A percentile compares a stretch with the other conserved stretches of the same genome.
phyloP scores from a whole-genome alignment of 2,329 filamentous ascomycete species.

The Elsinoe necatrix region DNA sequence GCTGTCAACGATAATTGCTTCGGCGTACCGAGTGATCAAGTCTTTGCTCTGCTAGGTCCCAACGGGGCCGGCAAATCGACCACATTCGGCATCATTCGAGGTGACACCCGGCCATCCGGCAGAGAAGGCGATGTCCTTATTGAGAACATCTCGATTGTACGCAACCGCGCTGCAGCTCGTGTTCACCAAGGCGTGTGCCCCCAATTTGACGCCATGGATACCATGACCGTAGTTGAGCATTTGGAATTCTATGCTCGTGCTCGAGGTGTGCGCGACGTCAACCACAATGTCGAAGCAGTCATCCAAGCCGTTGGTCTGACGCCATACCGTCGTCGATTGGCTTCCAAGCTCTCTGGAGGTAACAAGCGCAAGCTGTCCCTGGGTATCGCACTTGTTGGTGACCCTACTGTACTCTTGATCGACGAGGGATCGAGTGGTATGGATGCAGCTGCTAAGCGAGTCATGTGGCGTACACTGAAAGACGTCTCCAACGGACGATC shows the following conservation, averaged over 20 bases:
- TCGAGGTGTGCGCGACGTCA: conserved; percentile 65
- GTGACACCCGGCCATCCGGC: conserved; percentile 67
- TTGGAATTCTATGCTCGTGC: conserved; percentile 80
- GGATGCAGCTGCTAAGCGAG: conserved; percentile 80
- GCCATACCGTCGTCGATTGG: conserved; percentile 65
- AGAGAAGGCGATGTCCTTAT: conserved; percentile 73
- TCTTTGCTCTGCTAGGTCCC: conserved; percentile 81
- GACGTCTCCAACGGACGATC: conserved; percentile 68
- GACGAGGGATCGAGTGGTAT: conserved; percentile 86
- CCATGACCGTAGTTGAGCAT: conserved; percentile 83
- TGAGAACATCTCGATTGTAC: conserved; percentile 66
- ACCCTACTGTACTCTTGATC: conserved; percentile 75
- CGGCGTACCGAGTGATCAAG: conserved; percentile 67
- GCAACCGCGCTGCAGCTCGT: conserved; percentile 62
- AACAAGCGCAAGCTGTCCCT: conserved; percentile 90
- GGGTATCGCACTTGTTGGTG: conserved; percentile 86
- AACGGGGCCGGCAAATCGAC: conserved; percentile 91
- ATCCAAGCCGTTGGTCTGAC: conserved; percentile 71
- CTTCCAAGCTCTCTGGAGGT: conserved; percentile 71
- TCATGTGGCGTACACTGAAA: conserved; percentile 84
- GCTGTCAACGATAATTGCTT: conserved; percentile 88
- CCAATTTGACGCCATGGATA: conserved; percentile 67
- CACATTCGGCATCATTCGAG: conserved; percentile 78
- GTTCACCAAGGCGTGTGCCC: conserved; percentile 83
- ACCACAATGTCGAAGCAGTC: conserved; percentile 69